Percentiles rank a stretch among this genome's conserved stretches.
These are phyloP conservation scores for Scutellaria baicalensis DNA, from an alignment of 257 asterid genomes.

Conservation along the genomic window DNA sequence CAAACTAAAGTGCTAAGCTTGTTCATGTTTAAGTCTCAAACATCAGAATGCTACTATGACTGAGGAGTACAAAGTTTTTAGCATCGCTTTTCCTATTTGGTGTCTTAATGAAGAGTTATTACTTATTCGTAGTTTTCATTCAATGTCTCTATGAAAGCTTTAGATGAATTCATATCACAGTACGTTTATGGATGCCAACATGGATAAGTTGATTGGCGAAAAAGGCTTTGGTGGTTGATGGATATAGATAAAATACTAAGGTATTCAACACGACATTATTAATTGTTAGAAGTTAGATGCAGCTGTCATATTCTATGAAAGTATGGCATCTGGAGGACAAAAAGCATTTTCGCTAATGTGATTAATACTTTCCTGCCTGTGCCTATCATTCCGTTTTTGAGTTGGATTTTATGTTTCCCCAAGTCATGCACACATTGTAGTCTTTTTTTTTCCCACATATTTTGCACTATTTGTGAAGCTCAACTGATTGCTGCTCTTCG, in stretches of 20 bases:
- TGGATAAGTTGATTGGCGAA: neutral
- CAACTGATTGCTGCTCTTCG: conserved; percentile 11
- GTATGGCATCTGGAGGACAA: neutral
- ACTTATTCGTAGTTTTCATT: neutral
- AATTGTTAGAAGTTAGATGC: conserved; percentile 7
- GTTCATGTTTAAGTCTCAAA: neutral
- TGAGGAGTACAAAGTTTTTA: neutral
- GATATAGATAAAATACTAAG: neutral
- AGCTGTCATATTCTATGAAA: neutral
- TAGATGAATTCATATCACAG: neutral
- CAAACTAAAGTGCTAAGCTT: neutral
- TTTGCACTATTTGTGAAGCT: conserved; percentile 34
- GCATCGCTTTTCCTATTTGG: neutral
- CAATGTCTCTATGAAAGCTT: neutral
- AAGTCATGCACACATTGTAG: neutral
- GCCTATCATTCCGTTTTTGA: neutral
- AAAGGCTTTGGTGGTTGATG: neutral
- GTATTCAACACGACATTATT: neutral
- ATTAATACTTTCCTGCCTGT: neutral
- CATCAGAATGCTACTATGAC: neutral
- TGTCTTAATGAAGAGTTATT: neutral
- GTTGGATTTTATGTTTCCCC: conserved; percentile 7
- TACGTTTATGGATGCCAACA: neutral
- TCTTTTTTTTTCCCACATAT: conserved; percentile 16
- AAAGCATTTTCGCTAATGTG: neutral